Percentiles rank a stretch among this genome's conserved stretches.
Evolutionary conservation across 208 protist species (phyloP).

Genomic region (Spongospora subterranea): DNA sequence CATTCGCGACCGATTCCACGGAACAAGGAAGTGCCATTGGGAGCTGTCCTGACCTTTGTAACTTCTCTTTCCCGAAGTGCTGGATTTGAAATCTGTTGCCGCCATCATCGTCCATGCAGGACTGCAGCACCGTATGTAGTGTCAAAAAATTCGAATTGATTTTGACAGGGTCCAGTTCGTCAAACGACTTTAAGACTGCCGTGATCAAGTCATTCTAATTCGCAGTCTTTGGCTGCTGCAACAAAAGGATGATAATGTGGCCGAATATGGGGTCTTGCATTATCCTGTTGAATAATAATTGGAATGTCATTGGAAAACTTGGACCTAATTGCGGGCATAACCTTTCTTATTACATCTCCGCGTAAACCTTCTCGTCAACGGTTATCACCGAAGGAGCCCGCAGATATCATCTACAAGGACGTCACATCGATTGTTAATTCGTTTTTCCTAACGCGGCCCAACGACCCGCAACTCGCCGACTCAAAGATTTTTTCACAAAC

Average conservation of each 20-base stretch:
- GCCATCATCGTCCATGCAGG: not conserved
- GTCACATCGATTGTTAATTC: too few relatives aligned
- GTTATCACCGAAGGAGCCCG: not conserved
- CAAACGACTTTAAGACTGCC: not conserved
- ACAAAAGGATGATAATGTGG: not conserved
- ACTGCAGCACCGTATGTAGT: not conserved
- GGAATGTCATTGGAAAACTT: not conserved
- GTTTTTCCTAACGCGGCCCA: too few relatives aligned
- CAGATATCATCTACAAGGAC: too few relatives aligned
- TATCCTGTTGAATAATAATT: slow-evolving; percentile 26
- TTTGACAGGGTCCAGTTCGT: not conserved
- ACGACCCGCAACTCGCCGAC: too few relatives aligned
- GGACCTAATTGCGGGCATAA: not conserved
- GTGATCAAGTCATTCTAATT: not conserved
- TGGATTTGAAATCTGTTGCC: not conserved
- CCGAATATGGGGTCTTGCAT: slow-evolving; percentile 44
- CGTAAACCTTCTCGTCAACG: not conserved
- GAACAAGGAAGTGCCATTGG: not conserved
- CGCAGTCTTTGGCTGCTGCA: not conserved
- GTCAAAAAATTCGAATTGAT: not conserved
- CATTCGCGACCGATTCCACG: not conserved
- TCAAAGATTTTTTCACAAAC: too few relatives aligned
- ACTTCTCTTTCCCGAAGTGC: not conserved
- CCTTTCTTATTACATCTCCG: not conserved
- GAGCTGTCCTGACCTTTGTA: not conserved